Base-by-base conservation (phyloP, 1,139 yeast genomes). In the Nematodospora anomalae region DNA sequence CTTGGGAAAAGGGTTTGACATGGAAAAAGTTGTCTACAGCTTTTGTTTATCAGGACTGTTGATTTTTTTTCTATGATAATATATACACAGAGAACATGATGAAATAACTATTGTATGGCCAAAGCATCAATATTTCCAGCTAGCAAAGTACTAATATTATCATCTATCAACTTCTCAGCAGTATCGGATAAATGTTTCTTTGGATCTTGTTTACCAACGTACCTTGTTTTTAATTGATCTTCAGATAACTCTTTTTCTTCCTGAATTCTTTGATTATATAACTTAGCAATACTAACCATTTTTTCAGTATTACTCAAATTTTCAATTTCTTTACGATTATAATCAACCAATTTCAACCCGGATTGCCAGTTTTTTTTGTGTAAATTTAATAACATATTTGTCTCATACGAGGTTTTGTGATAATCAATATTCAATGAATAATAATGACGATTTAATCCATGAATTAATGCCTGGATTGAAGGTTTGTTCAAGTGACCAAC, bases 171-270 rank as follows among this genome's bases (percentile, higher is more conserved):
- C 46, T 72, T 70, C 47, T 87, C 95, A 10, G 96, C 95, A 2
- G 95, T 85, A 48, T 88, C 97, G 33, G 85, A 78, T 55, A 94
- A 73, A 67, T 94, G 99, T 67, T 92, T 92, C 79, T 94, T 94
- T 33, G 98, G 99, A 62, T 94, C 98, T 63, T 92, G 97, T 59
- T 89, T 90, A 51, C 99, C 99, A 22, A 94, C 97, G 55, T 90
- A 94, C 58, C 98, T 80, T 7, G 97, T 92, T 62, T 88, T 88
- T 53, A 90, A 76, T 59, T 87, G 95, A 28, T 88, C 97, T 52
- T 87, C 95, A 39, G 81, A 70, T 50, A 92, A 71, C 50, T 88
- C 96, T 57, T 84, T 83, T 59, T 94, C 98, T 63, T 94, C 98
- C 52, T 83, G 84, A 33, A 94, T 94, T 57, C 97, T 77, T 56